Conservation (phyloP, 2,329 filamentous ascomycete species). For the Plenodomus biglobosus region DNA sequence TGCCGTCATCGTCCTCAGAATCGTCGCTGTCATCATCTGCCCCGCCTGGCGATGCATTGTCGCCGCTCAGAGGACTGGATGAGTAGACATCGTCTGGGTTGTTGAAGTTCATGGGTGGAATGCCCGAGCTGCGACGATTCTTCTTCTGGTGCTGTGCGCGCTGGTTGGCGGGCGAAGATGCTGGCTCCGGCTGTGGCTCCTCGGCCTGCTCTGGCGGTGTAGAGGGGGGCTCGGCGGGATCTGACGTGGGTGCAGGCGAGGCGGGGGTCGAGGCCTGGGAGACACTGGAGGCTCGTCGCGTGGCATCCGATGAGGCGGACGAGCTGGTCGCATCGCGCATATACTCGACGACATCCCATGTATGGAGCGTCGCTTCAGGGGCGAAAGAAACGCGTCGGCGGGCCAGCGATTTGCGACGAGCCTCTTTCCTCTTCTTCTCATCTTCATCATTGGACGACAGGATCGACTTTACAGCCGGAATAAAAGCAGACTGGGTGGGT, state of each 20-base stretch:
- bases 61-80: constrained; percentile 75
- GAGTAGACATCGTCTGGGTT: constrained; percentile 67
- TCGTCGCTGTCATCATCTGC: constrained; percentile 57
- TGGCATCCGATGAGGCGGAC: constrained; percentile 70
- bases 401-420: constrained; percentile 86
- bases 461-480: constrained; percentile 54
- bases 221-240: constrained; percentile 60
- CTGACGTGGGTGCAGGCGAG: constrained; percentile 45
- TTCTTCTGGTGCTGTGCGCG: constrained; percentile 65
- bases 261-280: constrained; percentile 40
- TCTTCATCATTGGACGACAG: constrained; percentile 62
- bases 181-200: constrained; percentile 60
- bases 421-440: constrained; percentile 71
- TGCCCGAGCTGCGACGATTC: constrained; percentile 63
- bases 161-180: constrained; percentile 65
- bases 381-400: constrained; percentile 96
- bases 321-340: constrained; percentile 82
- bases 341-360: constrained; percentile 92
- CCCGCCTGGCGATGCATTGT: constrained; percentile 44
- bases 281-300: constrained; percentile 69
- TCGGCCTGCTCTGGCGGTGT: constrained; percentile 63
- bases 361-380: constrained; percentile 94
- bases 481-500: constrained; percentile 48
- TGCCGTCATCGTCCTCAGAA: constrained; percentile 66
- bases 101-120: constrained; percentile 65